These are phyloP conservation scores for Myxozyma kluyveri DNA, from an alignment of 805 yeast genomes.

Conservation along the genomic window DNA sequence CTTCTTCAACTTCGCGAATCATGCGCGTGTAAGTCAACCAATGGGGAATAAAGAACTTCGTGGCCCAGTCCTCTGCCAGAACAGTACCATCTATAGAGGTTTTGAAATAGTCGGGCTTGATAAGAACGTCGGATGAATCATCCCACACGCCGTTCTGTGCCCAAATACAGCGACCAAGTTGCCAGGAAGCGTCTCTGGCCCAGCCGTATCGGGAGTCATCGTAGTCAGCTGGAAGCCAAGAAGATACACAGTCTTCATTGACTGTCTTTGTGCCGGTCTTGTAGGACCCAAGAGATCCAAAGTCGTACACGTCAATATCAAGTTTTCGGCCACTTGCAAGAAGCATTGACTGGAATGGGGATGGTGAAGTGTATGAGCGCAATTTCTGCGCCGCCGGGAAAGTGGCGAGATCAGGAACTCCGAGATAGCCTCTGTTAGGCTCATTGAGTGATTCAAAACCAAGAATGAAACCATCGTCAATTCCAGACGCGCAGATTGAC, in stretches of 20 bases:
- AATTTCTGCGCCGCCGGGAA: conserved; percentile 59
- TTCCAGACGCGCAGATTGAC: conserved; percentile 45
- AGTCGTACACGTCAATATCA: conserved; percentile 65
- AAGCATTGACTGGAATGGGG: conserved; percentile 67
- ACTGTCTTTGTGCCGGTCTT: conserved; percentile 55
- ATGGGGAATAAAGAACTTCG: conserved; percentile 61
- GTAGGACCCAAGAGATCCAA: conserved; percentile 74
- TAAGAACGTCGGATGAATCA: conserved; percentile 39
- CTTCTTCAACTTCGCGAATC: conserved; percentile 47
- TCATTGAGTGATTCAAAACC: conserved; percentile 87
- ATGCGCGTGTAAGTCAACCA: conserved; percentile 51
- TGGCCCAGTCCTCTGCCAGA: conserved; percentile 55
- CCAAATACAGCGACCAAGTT: conserved; percentile 73
- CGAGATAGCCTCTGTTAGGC: conserved; percentile 75
- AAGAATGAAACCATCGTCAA: conserved; percentile 55
- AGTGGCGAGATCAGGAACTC: conserved; percentile 52
- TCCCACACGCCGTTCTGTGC: conserved; percentile 80
- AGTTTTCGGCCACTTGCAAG: conserved; percentile 76
- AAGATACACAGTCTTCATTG: conserved; percentile 64
- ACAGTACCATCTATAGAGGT: conserved; percentile 42
- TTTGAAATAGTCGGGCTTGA: conserved; percentile 54
- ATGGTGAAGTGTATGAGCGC: conserved; percentile 78
- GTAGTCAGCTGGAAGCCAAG: conserved; percentile 62
- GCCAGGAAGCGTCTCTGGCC: conserved; percentile 62
- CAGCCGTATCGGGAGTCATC: conserved; percentile 70